Conservation (phyloP, 1,284 basidiomycete species). For the Marasmius sp. region DNA sequence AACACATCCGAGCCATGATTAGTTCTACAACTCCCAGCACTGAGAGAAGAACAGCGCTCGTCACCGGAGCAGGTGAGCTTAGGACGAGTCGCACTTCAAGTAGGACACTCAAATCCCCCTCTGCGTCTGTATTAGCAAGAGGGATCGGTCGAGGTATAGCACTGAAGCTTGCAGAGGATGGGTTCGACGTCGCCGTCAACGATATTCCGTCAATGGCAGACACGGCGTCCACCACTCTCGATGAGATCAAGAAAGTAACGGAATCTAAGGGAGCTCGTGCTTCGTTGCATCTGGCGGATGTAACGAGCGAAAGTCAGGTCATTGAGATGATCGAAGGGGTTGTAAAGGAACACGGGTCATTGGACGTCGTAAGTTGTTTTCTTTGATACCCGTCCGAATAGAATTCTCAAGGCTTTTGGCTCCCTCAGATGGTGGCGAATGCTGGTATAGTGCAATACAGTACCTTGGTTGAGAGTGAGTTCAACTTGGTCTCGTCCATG, state of each 20-base stretch:
- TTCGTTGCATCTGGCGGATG: constrained; percentile 21
- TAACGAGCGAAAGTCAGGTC: constrained; percentile 26
- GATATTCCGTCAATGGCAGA: constrained; percentile 17
- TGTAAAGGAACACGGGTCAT: constrained; percentile 22
- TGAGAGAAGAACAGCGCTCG: neutral
- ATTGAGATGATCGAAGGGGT: constrained; percentile 20
- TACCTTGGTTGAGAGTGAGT: constrained; percentile 17
- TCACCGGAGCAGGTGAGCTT: neutral
- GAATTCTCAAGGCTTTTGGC: neutral
- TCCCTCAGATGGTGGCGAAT: constrained; percentile 24
- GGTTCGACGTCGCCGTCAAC: constrained; percentile 20
- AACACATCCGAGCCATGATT: neutral
- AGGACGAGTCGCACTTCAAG: neutral
- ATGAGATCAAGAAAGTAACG: constrained; percentile 9
- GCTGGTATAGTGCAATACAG: constrained; percentile 16
- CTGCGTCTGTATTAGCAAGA: constrained; percentile 23
- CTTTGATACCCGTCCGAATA: neutral
- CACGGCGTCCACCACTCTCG: neutral
- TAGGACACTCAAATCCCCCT: neutral
- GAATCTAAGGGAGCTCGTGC: neutral
- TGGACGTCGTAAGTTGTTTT: constrained; percentile 26
- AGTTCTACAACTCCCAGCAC: neutral
- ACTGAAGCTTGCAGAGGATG: constrained; percentile 31
- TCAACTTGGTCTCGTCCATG: no score
- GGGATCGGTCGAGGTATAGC: constrained; percentile 45